A percentile compares a stretch with the other conserved stretches of the same genome.
Evolutionary conservation across 352 stramenopile species (phyloP).

Genomic region (Pythium aquatile): DNA sequence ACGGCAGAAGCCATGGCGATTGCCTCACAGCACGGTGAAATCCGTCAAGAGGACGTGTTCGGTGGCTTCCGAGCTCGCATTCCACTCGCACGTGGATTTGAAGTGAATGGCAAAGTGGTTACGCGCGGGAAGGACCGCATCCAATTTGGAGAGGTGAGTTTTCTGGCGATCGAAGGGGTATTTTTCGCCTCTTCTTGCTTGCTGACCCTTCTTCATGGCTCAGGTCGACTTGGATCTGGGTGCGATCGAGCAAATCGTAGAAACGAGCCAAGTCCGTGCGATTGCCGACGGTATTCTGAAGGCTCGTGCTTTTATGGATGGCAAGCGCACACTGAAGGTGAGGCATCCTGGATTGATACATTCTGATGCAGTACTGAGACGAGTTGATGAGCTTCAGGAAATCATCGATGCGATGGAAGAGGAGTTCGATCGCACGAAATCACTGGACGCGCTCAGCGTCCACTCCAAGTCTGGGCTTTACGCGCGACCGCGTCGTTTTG

Average conservation of each 20-base stretch:
- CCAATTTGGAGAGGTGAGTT: constrained; percentile 80
- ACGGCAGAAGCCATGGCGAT: constrained; percentile 92
- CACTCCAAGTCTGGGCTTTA: constrained; percentile 76
- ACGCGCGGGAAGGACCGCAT: constrained; percentile 71
- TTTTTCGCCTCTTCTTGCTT: neutral
- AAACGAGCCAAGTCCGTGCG: constrained; percentile 82
- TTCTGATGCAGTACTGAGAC: neutral
- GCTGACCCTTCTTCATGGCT: neutral
- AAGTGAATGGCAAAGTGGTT: constrained; percentile 76
- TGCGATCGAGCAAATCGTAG: constrained; percentile 88
- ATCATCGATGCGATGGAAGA: constrained; percentile 64
- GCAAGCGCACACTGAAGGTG: constrained; percentile 52
- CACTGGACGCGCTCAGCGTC: constrained; percentile 55
- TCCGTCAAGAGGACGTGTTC: constrained; percentile 53
- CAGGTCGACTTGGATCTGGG: constrained; percentile 83
- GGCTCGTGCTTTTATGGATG: constrained; percentile 54
- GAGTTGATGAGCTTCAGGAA: constrained; percentile 30
- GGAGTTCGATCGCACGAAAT: constrained; percentile 59
- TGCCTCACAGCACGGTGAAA: constrained; percentile 55
- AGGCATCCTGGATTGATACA: neutral
- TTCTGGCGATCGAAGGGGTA: neutral
- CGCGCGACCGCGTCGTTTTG: constrained; percentile 73
- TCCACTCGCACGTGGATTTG: constrained; percentile 48
- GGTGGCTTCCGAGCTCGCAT: constrained; percentile 52
- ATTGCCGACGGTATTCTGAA: constrained; percentile 75